Base-by-base conservation (phyloP, 371 early-diverging fungal genomes). In the Coemansia sp. region DNA sequence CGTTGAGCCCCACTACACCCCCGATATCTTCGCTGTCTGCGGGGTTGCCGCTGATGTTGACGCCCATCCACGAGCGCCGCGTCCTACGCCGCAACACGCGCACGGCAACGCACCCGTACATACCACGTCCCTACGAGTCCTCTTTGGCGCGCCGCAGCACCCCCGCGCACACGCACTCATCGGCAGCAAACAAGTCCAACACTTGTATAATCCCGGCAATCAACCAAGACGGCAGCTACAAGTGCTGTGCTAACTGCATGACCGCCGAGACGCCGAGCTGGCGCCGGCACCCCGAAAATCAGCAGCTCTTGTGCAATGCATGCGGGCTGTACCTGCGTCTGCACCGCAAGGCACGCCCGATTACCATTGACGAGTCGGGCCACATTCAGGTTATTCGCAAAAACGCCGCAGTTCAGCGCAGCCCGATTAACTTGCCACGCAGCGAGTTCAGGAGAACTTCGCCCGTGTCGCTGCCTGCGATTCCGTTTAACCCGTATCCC, bases 191-290 rank as follows among this genome's bases (percentile, higher is more conserved):
- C 5, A 8, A 12, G 12, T 60, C 60, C 12, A 57, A 36, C 47
- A 64, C 38, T 4, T 64, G 48, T 9, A 51, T 72, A 1, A 68
- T 72, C 7, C 75, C 75, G 8, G 65, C 75, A 0, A 66, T 74
- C 49, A 69, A 74, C 62, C 75, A 74, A 36, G 68, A 67, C 34
- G 70, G 72, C n/a, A 39, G 63, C 3, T 48, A 16, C 43, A 76
- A 76, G 35, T 34, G 59, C 30, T 76, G 76, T 42, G 54, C 63
- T n/a, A 76, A 76, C 64, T 76, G 76, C 49, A 42, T 20, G 14
- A 58, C 67, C 0, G 68, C 72, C 11, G 60, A 57, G n/a, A 76
- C 76, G 0, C 76, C 76, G 9, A 71, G 72, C 52, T 76, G 76
- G 76, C 60, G 76, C 16, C 67, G 76, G 2, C 72, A 71, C 36